Evolutionary conservation across 371 early-diverging fungal species (phyloP).

Genomic region (Syncephalis plumigaleata): DNA sequence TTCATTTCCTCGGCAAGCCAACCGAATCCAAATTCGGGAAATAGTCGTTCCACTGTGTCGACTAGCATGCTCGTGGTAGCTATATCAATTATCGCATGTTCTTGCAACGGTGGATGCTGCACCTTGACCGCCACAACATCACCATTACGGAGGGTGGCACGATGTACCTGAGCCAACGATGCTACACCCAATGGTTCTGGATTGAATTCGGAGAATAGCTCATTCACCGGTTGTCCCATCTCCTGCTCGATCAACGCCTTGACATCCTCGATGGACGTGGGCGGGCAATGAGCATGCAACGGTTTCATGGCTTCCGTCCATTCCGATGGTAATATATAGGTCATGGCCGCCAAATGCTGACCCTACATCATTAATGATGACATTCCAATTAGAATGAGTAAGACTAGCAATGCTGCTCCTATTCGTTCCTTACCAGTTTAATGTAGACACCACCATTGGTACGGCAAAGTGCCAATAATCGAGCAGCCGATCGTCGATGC

Average conservation of each 20-base stretch:
- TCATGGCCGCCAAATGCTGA: constrained; percentile 73
- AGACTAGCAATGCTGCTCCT: neutral
- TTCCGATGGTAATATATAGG: constrained; percentile 73
- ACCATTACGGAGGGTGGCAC: constrained; percentile 33
- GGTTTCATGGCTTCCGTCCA: constrained; percentile 74
- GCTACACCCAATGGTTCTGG: constrained; percentile 64
- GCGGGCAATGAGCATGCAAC: constrained; percentile 72
- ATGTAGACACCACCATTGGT: constrained; percentile 80
- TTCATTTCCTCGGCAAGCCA: constrained; percentile 87
- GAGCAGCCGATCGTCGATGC: constrained; percentile 30
- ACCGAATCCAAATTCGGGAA: constrained; percentile 76
- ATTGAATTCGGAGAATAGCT: constrained; percentile 53
- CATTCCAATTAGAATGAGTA: neutral
- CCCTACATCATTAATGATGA: constrained; percentile 18
- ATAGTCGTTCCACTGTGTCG: constrained; percentile 36
- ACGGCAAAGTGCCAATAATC: constrained; percentile 30
- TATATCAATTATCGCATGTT: constrained; percentile 63
- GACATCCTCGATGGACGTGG: constrained; percentile 47
- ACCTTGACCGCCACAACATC: constrained; percentile 77
- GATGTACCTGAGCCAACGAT: constrained; percentile 73
- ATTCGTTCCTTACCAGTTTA: constrained; percentile 36
- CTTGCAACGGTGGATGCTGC: constrained; percentile 68
- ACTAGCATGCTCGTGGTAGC: constrained; percentile 45
- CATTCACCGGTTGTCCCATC: constrained; percentile 33
- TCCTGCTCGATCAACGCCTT: constrained; percentile 49